A percentile compares a stretch with the other conserved stretches of the same genome.
Evolutionary conservation across 768 basidiomycete species (phyloP).

Genomic region (Cystobasidium onofrii): DNA sequence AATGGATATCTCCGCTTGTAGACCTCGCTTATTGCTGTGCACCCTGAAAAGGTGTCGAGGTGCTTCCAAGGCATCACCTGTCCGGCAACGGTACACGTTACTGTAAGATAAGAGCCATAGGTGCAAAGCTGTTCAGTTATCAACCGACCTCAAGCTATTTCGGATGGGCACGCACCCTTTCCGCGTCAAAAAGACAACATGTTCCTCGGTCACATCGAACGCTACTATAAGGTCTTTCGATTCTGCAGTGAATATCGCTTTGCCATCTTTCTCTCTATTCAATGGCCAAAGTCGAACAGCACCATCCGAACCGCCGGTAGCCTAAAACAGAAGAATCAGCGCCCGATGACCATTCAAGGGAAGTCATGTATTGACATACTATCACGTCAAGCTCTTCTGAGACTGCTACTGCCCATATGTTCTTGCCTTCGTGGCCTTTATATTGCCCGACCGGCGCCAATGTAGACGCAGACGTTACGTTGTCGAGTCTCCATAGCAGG

Average conservation of each 20-base stretch:
- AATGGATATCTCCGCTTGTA: background rate
- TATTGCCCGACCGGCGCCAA: background rate
- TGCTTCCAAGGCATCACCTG: background rate
- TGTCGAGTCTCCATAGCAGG: background rate
- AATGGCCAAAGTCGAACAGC: conserved; percentile 17
- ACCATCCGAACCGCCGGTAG: conserved; percentile 14
- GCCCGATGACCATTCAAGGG: too few species aligned
- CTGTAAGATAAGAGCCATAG: too few species aligned
- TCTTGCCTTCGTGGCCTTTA: conserved; percentile 18
- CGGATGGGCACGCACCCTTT: too few species aligned
- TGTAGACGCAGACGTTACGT: background rate
- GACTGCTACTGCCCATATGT: conserved; percentile 20
- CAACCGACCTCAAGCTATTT: too few species aligned
- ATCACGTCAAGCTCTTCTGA: background rate
- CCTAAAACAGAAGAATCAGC: background rate
- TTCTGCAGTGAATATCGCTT: background rate
- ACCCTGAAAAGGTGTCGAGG: background rate
- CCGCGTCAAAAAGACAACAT: background rate
- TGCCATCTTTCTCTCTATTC: background rate
- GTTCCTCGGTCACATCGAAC: background rate
- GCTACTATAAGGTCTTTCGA: background rate
- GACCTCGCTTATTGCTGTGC: background rate
- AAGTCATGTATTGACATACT: too few species aligned
- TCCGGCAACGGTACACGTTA: background rate
- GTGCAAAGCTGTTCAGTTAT: too few species aligned